Conservation (phyloP, 306 rosid species). For the Carpinus fangiana region DNA sequence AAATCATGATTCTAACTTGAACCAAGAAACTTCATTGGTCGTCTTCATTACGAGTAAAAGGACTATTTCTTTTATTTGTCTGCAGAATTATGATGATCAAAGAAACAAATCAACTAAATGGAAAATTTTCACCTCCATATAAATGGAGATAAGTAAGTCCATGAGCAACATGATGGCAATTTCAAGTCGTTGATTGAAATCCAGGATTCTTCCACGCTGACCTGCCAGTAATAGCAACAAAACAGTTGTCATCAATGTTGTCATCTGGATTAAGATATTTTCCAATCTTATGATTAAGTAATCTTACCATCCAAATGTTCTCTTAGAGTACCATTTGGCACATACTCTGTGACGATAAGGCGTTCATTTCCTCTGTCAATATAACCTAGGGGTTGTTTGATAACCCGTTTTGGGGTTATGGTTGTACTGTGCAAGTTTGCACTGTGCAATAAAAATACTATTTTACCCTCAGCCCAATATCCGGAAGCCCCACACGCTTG, state of each 20-base stretch:
- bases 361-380: conserved; percentile 87
- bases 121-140: conserved; percentile 72
- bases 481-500: no score
- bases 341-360: conserved; percentile 84
- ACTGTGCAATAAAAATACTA: no score
- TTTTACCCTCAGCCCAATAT: no score
- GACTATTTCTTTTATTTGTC: background rate
- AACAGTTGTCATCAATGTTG: conserved; percentile 19
- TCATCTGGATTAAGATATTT: conserved; percentile 17
- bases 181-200: conserved; percentile 95
- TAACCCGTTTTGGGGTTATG: no score
- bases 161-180: conserved; percentile 95
- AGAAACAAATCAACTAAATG: conserved; percentile 7
- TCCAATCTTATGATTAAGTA: conserved; percentile 21
- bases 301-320: conserved; percentile 96
- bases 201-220: conserved; percentile 68
- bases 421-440: no score
- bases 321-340: conserved; percentile 84
- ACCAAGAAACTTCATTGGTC: background rate
- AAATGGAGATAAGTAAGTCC: conserved; percentile 88
- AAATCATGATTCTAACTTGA: background rate
- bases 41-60: background rate
- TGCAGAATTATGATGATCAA: background rate
- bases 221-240: conserved; percentile 51
- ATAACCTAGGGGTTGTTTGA: no score